phyloP scores from a whole-genome alignment of 2,329 filamentous ascomycete genomes.

The Spiromastix sp. region DNA sequence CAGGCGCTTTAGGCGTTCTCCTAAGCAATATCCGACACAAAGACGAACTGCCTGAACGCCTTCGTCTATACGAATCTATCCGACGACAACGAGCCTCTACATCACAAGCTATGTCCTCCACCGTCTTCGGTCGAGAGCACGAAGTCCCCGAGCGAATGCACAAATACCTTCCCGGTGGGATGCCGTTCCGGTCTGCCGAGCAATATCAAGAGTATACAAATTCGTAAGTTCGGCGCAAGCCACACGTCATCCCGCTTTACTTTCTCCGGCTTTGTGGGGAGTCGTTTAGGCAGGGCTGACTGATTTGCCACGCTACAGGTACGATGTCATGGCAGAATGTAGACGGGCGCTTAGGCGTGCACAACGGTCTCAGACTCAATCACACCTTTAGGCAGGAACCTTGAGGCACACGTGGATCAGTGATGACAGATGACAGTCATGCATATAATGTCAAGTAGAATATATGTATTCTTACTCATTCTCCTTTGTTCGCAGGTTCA shows the following conservation, averaged over 20 bases:
- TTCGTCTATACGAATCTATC: neutral
- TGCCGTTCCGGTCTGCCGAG: neutral
- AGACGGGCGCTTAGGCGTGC: neutral
- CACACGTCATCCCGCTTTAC: no score
- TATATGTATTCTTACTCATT: no score
- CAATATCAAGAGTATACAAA: neutral
- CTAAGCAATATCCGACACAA: neutral
- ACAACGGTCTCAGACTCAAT: neutral
- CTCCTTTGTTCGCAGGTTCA: no score
- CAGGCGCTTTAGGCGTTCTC: constrained; percentile 2
- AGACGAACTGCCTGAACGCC: neutral
- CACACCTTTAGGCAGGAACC: neutral
- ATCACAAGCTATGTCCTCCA: constrained; percentile 1
- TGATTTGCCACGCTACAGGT: neutral
- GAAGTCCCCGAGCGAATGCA: neutral
- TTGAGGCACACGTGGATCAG: no score
- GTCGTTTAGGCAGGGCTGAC: neutral
- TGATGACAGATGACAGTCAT: no score
- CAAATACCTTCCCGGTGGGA: neutral
- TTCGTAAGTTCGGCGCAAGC: neutral
- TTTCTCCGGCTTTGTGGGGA: neutral
- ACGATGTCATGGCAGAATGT: constrained; percentile 2
- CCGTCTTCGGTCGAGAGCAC: constrained; percentile 1
- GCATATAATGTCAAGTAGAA: no score
- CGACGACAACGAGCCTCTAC: neutral